Percentiles rank a stretch among this genome's conserved stretches.
Conservation (phyloP, 306 rosid species). For the Abrus pulchellus region DNA sequence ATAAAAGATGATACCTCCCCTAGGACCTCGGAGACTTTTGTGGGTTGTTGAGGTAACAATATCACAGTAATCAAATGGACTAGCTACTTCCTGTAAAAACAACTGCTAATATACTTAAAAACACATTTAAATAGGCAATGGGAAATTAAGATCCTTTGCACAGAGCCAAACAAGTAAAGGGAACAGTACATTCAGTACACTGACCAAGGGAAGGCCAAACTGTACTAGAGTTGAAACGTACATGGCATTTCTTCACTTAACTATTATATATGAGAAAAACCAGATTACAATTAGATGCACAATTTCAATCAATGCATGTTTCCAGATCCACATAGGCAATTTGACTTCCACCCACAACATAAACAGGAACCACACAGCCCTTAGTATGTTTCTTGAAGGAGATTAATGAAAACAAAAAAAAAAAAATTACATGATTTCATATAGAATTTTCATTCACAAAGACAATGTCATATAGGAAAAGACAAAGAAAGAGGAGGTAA, state of each 20-base stretch:
- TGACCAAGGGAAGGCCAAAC: constrained; percentile 32
- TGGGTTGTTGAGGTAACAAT: constrained; percentile 87
- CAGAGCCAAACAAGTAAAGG: background rate
- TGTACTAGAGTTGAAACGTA: constrained; percentile 7
- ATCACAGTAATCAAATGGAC: constrained; percentile 85
- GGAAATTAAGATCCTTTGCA: background rate
- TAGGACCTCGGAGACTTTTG: constrained; percentile 91
- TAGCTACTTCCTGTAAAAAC: constrained; percentile 66
- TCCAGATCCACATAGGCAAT: constrained; percentile 28
- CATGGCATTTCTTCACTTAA: background rate
- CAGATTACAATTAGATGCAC: background rate
- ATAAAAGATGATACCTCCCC: constrained; percentile 88
- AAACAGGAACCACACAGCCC: background rate
- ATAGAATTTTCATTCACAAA: background rate
- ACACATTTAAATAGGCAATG: background rate
- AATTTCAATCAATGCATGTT: constrained; percentile 6
- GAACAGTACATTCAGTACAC: constrained; percentile 26
- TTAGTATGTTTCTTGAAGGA: constrained; percentile 14
- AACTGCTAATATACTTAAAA: constrained; percentile 33
- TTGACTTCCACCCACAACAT: constrained; percentile 14
- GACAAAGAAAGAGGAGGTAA: background rate
- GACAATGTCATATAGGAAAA: background rate
- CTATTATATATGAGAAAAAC: constrained; percentile 16
- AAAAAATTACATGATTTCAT: background rate
- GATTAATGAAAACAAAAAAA: background rate